Conservation (phyloP, 768 basidiomycete species). For the Trametes cingulata region DNA sequence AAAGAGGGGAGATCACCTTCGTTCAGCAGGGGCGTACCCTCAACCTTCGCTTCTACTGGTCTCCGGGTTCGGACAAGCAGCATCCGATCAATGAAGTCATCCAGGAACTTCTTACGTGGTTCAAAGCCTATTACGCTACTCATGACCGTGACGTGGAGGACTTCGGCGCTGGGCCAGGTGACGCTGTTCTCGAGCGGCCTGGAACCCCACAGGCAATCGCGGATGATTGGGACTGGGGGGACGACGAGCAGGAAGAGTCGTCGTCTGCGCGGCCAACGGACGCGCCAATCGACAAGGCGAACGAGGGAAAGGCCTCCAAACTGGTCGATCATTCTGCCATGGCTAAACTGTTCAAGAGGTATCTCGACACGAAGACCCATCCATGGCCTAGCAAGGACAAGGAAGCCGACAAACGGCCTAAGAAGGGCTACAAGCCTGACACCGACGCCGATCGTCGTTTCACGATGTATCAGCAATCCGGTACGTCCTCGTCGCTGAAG, state of each 20-base stretch:
- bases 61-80: neutral
- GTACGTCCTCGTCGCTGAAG: neutral
- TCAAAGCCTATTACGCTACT: neutral
- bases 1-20: neutral
- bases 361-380: neutral
- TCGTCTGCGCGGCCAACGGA: neutral
- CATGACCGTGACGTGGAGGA: neutral
- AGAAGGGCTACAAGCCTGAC: neutral
- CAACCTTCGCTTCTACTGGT: neutral
- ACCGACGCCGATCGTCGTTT: neutral
- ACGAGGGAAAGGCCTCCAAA: neutral
- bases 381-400: conserved; percentile 1
- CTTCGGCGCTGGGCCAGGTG: neutral
- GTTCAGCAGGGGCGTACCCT: neutral
- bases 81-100: neutral
- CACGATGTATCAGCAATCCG: neutral
- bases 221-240: neutral
- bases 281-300: neutral
- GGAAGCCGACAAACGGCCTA: neutral
- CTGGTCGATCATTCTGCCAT: neutral
- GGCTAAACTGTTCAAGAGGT: neutral
- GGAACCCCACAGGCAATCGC: neutral
- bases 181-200: neutral
- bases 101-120: neutral
- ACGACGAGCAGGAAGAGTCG: neutral